phyloP scores from a whole-genome alignment of 129 eudicot species.

The Helianthus tuberosus region DNA sequence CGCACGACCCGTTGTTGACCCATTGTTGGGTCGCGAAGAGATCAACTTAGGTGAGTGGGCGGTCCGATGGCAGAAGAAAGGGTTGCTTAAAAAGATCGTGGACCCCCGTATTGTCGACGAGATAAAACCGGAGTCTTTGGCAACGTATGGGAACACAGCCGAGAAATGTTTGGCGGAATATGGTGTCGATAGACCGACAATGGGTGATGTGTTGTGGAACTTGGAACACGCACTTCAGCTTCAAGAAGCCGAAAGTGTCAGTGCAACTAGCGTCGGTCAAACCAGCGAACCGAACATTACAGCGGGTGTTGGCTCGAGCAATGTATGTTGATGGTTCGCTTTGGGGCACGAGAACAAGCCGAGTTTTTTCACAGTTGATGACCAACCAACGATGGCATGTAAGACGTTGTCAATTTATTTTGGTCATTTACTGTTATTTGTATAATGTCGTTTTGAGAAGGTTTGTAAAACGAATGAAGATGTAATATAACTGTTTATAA shows the following conservation, averaged over 20 bases:
- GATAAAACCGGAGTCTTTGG: conserved; percentile 46
- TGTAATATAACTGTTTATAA: no score
- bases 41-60: conserved; percentile 88
- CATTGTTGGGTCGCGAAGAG: conserved; percentile 62
- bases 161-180: conserved; percentile 67
- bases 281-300: conserved; percentile 19
- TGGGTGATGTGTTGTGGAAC: conserved; percentile 93
- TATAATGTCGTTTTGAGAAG: no score
- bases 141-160: conserved; percentile 62
- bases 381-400: conserved; percentile 39
- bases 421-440: neutral
- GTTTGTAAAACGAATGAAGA: no score
- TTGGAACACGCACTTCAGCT: conserved; percentile 79
- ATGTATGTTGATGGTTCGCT: conserved; percentile 33
- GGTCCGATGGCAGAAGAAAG: conserved; percentile 62
- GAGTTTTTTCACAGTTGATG: conserved; percentile 64
- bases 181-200: conserved; percentile 66
- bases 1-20: conserved; percentile 79
- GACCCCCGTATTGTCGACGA: conserved; percentile 52
- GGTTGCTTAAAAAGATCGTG: conserved; percentile 47
- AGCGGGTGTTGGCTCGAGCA: conserved; percentile 29
- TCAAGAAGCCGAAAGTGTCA: conserved; percentile 45
- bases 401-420: neutral
- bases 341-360: conserved; percentile 49
- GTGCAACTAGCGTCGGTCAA: conserved; percentile 2